phyloP scores from a whole-genome alignment of 2,329 filamentous ascomycete genomes.

The Cercospora sojina region DNA sequence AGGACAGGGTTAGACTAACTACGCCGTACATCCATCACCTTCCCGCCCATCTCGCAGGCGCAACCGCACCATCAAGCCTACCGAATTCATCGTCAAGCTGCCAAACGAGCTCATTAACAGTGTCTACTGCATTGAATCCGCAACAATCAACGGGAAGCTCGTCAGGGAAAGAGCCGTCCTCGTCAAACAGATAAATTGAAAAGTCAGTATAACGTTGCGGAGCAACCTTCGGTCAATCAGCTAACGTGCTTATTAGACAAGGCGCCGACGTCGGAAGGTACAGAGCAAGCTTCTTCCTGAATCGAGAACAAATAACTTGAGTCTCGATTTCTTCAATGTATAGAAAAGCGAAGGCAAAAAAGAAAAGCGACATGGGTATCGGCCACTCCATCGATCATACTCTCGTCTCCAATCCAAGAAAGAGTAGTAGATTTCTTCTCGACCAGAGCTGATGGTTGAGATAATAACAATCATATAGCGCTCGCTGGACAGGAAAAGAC shows the following conservation, averaged over 20 bases:
- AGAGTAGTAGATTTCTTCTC: background rate
- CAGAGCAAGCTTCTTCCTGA: background rate
- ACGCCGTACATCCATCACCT: conserved; percentile 18
- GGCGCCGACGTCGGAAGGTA: background rate
- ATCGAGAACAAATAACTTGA: background rate
- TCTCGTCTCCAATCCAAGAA: conserved; percentile 2
- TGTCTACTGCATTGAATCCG: background rate
- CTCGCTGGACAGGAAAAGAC: conserved; percentile 2
- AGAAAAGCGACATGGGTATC: conserved; percentile 7
- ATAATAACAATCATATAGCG: conserved; percentile 11
- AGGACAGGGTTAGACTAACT: background rate
- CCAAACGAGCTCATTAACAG: background rate
- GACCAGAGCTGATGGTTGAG: background rate
- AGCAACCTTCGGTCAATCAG: background rate
- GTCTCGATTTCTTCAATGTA: background rate
- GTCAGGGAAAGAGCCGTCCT: background rate
- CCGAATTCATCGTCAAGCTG: background rate
- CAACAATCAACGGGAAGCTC: background rate
- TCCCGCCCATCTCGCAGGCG: conserved; percentile 7
- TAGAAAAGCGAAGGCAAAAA: background rate
- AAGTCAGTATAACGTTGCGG: background rate
- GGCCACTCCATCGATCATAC: background rate
- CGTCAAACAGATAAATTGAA: background rate
- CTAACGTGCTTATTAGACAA: background rate
- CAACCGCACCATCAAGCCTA: background rate